Evolutionary conservation across 2,329 filamentous ascomycete species (phyloP), one percentile per base, ranked within the genome.

Genomic region (Clarireedia homoeocarpa): DNA sequence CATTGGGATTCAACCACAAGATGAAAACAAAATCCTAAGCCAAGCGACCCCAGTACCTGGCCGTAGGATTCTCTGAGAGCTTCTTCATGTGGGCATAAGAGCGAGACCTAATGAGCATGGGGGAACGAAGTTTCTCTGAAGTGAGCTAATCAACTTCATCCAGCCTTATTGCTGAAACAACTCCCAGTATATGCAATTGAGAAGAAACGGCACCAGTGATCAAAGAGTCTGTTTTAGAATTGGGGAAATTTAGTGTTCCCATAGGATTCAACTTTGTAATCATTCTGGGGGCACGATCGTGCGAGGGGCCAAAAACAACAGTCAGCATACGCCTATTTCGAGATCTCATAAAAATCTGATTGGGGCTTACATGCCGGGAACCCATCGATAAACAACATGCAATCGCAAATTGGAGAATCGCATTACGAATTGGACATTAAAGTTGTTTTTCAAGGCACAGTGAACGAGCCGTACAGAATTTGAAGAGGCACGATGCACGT

Each of bases 1-100:
- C 52, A 55, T 17, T 44, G 46, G 52, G 46, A 50, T 23, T 54
- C 36, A 36, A 44, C 14, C 27, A 6, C n/a, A 20, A 55, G 36
- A 44, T 55, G 34, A 50, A 42, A 17, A 15, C 14, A 14, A 30
- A 50, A 55, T 55, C 46, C 52, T 50, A 55, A 50, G 38, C 26
- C 52, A 55, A 50, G 38, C 36, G 26, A 36, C 17, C 26, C 36
- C 17, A 50, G 38, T 55, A 17, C 36, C 6, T 2, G 26, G 36
- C 38, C 45, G 20, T 14, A 20, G 24, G 50, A 42, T 55, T 36
- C 52, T 55, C n/a, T 39, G 10, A 36, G 26, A 6, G 2, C 6
- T 36, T 42, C 23, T 6, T 3, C 4, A 26, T 30, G 17, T 24
- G 27, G 50, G 26, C 14, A 24, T 24, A 14, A 46, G 6, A 20